Evolutionary conservation across 2,329 filamentous ascomycete genomes (phyloP).

Genomic region (Hymenoscyphus albidus): DNA sequence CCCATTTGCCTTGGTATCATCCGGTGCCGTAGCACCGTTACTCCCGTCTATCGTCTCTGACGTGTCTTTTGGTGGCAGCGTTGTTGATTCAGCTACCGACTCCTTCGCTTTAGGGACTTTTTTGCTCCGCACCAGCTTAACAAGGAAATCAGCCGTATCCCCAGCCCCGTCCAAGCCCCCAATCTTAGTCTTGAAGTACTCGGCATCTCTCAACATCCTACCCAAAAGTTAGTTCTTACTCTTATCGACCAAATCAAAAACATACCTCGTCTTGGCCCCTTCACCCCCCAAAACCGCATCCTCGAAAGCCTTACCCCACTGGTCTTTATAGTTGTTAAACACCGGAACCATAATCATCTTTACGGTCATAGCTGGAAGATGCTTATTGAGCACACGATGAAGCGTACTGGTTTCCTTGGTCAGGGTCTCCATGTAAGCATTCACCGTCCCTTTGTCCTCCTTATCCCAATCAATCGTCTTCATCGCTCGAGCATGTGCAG

Average conservation of each 20-base stretch:
- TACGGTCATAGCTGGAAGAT: constrained; percentile 61
- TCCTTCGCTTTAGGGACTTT: constrained; percentile 16
- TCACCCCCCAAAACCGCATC: constrained; percentile 57
- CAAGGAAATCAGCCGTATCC: constrained; percentile 66
- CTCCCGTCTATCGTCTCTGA: constrained; percentile 4
- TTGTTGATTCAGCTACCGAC: neutral
- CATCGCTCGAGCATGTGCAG: constrained; percentile 60
- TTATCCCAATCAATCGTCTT: constrained; percentile 62
- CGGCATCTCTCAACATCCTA: constrained; percentile 61
- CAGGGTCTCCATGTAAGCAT: constrained; percentile 66
- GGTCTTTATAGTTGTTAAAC: constrained; percentile 61
- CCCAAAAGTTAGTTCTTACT: constrained; percentile 8
- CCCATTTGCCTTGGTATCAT: neutral
- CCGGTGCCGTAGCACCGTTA: neutral
- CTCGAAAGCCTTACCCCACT: constrained; percentile 61
- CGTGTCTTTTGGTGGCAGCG: neutral
- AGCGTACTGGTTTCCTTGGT: constrained; percentile 68
- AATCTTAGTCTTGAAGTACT: constrained; percentile 58
- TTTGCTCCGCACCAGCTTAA: constrained; percentile 61
- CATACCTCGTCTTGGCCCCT: constrained; percentile 58
- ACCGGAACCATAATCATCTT: constrained; percentile 67
- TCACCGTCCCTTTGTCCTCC: constrained; percentile 40
- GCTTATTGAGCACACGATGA: constrained; percentile 64
- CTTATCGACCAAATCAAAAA: constrained; percentile 9
- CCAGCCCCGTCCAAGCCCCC: constrained; percentile 62